Evolutionary conservation across 129 eudicot species (phyloP), one percentile per base, ranked within the genome.

Genomic region (Helianthus annuus): DNA sequence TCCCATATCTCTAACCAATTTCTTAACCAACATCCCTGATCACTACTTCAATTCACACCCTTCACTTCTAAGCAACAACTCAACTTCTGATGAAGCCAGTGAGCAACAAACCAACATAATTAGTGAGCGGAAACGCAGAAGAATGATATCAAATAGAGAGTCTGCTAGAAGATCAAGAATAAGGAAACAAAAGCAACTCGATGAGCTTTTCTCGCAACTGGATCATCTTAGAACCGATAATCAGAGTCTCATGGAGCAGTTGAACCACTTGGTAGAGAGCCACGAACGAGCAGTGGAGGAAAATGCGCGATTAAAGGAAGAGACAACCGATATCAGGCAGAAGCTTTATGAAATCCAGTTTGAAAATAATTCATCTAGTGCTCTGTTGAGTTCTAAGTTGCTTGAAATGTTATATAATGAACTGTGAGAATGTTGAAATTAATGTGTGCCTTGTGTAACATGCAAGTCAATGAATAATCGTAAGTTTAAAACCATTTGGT

Each of bases 121-220:
- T 10, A 80, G 79, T 29, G 88, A 88, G 71, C 77, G 95, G 39
- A 85, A 69, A 72, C 83, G 82, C 3, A 83, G 95, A 70, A 83
- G 95, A 65, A 88, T 85, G 91, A 80, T 88, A 46, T 88, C 95
- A 0, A 88, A 88, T 77, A 64, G 95, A 27, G 95, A 88, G 61
- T 88, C 95, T 4, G 95, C 91, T 14, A 54, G 95, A 12, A 81
- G 95, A 48, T 85, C 95, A 12, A 76, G 95, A 72, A 81, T 85
- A 89, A 64, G 95, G 61, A 88, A 88, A 55, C 95, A 88, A 73
- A 88, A 79, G 76, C 91, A 88, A 27, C 83, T 88, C 6, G 91
- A 83, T 66, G 95, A 88, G 78, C 86, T 88, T 12, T 80, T 89
- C 81, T 73, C 88, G 7, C 95, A 85, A 53, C 83, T 88, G 24